Conservation (phyloP, 257 asterid genomes). For the Echites panduratus region DNA sequence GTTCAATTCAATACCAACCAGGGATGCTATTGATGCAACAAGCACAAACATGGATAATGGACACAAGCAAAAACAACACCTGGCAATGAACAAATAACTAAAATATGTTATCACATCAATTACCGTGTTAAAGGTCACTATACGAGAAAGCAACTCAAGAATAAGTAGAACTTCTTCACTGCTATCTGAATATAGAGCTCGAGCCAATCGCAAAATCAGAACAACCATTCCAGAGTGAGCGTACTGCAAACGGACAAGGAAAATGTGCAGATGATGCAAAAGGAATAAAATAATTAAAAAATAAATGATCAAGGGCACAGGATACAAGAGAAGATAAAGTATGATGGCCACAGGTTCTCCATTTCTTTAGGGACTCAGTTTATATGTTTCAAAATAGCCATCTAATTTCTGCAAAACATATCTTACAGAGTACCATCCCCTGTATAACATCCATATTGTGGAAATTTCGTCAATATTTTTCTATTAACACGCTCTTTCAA, state of each 20-base stretch:
- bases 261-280: constrained; percentile 2
- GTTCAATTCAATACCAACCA: neutral
- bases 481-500: neutral
- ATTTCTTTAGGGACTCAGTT: neutral
- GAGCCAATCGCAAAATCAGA: constrained; percentile 75
- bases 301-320: neutral
- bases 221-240: constrained; percentile 73
- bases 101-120: constrained; percentile 21
- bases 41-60: neutral
- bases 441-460: neutral
- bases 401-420: neutral
- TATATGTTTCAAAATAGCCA: neutral
- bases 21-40: neutral
- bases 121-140: constrained; percentile 76
- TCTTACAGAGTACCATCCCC: neutral
- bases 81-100: constrained; percentile 12
- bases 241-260: constrained; percentile 41
- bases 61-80: constrained; percentile 2
- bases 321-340: neutral
- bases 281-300: neutral
- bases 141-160: constrained; percentile 72
- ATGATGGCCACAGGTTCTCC: neutral
- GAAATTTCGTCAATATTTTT: neutral
- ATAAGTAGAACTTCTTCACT: constrained; percentile 48
- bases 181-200: constrained; percentile 42